These are phyloP conservation scores for Chaetoceros muelleri DNA, from an alignment of 108 stramenopile genomes.

Conservation along the genomic window DNA sequence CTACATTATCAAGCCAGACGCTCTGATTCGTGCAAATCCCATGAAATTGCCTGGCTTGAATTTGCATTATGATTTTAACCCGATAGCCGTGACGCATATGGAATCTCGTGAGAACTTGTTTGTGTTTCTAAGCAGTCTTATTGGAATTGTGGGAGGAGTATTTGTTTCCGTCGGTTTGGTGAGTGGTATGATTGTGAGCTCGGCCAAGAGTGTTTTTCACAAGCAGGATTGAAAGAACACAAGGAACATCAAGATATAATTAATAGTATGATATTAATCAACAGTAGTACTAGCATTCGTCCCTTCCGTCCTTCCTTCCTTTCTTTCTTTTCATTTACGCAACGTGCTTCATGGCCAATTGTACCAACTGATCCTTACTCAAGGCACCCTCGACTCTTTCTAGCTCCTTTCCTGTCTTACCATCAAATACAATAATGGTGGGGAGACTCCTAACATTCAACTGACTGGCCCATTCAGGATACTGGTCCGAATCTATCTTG, in stretches of 20 bases:
- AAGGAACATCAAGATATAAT: no score
- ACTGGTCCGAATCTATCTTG: slow-evolving; percentile 74
- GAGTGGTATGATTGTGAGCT: slow-evolving; percentile 59
- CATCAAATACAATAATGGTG: slow-evolving; percentile 42
- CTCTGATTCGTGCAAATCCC: slow-evolving; percentile 40
- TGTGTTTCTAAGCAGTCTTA: slow-evolving; percentile 60
- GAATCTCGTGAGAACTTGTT: slow-evolving; percentile 61
- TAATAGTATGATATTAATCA: no score
- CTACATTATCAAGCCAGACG: slow-evolving; percentile 62
- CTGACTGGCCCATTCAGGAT: slow-evolving; percentile 35
- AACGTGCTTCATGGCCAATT: slow-evolving; percentile 29
- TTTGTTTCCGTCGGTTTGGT: slow-evolving; percentile 77
- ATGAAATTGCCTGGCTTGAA: slow-evolving; percentile 52
- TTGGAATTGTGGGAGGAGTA: slow-evolving; percentile 78
- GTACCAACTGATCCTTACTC: slow-evolving; percentile 47
- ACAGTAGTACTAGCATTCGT: no score
- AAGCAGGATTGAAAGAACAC: slow-evolving; percentile 50
- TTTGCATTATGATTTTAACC: slow-evolving; percentile 69
- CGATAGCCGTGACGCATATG: slow-evolving; percentile 59
- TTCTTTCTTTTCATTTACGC: no score
- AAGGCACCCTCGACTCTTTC: slow-evolving; percentile 75
- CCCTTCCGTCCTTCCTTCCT: no score
- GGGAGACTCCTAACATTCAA: slow-evolving; percentile 46
- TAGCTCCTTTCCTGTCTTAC: slow-evolving; percentile 34
- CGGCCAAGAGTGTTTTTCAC: slow-evolving; percentile 66